Conservation (phyloP, 1,284 basidiomycete species). For the Moniliophthora roreri region DNA sequence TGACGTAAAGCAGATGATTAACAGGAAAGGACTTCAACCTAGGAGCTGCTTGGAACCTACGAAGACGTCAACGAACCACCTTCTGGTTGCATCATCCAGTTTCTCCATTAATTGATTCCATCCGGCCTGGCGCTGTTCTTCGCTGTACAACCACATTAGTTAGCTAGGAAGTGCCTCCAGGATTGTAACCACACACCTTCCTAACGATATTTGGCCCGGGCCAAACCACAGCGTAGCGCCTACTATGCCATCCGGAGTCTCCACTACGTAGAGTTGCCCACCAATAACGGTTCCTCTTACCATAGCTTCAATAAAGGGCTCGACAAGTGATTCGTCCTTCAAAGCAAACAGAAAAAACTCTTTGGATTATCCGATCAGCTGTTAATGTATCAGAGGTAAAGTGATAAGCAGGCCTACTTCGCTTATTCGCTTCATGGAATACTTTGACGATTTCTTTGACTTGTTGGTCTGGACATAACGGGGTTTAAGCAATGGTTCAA, state of each 20-base stretch:
- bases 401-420: not conserved
- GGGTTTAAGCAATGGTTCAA: not conserved
- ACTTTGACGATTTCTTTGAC: constrained; percentile 1
- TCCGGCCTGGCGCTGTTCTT: not conserved
- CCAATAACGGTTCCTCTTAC: constrained; percentile 8
- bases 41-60: not conserved
- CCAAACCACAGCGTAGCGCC: constrained; percentile 3
- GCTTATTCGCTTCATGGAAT: constrained; percentile 7
- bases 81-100: not conserved
- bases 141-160: not conserved
- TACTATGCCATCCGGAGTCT: constrained; percentile 6
- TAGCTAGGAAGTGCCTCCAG: not conserved
- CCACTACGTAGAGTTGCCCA: constrained; percentile 1
- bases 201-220: constrained; percentile 8
- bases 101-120: not conserved
- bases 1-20: not conserved
- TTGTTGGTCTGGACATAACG: not conserved
- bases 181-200: not conserved
- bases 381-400: not conserved
- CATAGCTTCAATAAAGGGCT: constrained; percentile 4
- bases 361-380: not conserved
- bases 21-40: not conserved
- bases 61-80: not conserved
- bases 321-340: constrained; percentile 5
- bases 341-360: constrained; percentile 5